These are phyloP conservation scores for Erodium texanum DNA, from an alignment of 441 rosid species.

Conservation along the genomic window DNA sequence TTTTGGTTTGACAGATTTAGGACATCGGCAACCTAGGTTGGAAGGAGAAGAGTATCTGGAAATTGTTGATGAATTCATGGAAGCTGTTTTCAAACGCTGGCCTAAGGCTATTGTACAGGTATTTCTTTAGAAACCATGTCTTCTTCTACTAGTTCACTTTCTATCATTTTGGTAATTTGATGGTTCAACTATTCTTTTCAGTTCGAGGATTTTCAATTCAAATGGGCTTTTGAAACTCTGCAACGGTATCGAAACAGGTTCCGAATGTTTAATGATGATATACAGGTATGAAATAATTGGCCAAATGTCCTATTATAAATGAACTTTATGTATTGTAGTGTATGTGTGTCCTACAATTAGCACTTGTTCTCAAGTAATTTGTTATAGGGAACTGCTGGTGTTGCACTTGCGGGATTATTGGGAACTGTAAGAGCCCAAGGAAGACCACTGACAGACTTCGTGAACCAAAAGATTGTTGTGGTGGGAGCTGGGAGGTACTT, in stretches of 20 bases:
- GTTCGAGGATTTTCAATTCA: constrained; percentile 98
- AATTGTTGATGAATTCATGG: constrained; percentile 94
- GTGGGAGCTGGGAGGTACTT: constrained; percentile 98
- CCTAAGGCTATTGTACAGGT: constrained; percentile 98
- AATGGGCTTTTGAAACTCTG: constrained; percentile 97
- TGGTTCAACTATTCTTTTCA: constrained; percentile 26
- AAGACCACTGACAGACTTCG: constrained; percentile 63
- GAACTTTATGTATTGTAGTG: not conserved
- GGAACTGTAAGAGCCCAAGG: constrained; percentile 98
- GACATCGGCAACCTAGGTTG: constrained; percentile 78
- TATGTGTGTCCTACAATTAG: constrained; percentile 10
- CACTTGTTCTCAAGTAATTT: constrained; percentile 19
- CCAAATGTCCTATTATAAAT: constrained; percentile 14
- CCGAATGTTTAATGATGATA: constrained; percentile 97
- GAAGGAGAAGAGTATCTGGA: constrained; percentile 90
- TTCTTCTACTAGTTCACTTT: constrained; percentile 17
- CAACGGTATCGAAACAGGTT: constrained; percentile 76
- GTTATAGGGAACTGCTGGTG: constrained; percentile 96
- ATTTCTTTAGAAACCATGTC: constrained; percentile 14
- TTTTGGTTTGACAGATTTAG: constrained; percentile 53
- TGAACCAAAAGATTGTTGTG: constrained; percentile 88
- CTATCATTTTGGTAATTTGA: constrained; percentile 20
- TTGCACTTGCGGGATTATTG: constrained; percentile 94
- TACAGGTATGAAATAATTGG: constrained; percentile 52
- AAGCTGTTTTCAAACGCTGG: constrained; percentile 88